A percentile compares a stretch with the other conserved stretches of the same genome.
Conservation (phyloP, 2,329 filamentous ascomycete genomes). For the Sporothrix protearum region DNA sequence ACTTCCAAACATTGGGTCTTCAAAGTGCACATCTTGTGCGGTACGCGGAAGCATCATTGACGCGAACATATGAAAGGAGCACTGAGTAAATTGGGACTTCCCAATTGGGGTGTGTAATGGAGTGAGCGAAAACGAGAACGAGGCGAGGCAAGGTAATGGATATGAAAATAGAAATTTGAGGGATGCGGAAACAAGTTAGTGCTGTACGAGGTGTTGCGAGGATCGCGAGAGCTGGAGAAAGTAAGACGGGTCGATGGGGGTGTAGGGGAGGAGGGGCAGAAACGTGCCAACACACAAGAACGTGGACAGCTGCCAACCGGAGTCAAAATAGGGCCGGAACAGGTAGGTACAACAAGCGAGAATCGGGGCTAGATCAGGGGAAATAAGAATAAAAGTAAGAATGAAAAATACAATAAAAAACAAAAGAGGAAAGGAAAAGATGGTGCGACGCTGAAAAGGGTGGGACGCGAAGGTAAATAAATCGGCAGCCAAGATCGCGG, state of each 20-base stretch:
- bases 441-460: background rate
- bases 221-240: background rate
- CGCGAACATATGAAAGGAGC: background rate
- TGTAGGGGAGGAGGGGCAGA: background rate
- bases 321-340: background rate
- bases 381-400: too few relatives aligned
- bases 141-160: background rate
- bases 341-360: background rate
- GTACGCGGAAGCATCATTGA: background rate
- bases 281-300: background rate
- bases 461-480: background rate
- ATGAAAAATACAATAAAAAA: background rate
- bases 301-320: background rate
- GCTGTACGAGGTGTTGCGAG: background rate
- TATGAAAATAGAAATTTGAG: background rate
- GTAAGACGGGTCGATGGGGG: slow-evolving; percentile 2
- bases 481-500: slow-evolving; percentile 11
- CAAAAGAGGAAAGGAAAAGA: background rate
- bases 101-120: background rate
- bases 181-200: background rate
- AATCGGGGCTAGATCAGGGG: background rate
- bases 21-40: background rate
- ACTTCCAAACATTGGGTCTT: background rate
- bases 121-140: background rate
- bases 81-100: background rate